Base-by-base conservation (phyloP, 768 basidiomycete species). In the Termitomyces sp. region DNA sequence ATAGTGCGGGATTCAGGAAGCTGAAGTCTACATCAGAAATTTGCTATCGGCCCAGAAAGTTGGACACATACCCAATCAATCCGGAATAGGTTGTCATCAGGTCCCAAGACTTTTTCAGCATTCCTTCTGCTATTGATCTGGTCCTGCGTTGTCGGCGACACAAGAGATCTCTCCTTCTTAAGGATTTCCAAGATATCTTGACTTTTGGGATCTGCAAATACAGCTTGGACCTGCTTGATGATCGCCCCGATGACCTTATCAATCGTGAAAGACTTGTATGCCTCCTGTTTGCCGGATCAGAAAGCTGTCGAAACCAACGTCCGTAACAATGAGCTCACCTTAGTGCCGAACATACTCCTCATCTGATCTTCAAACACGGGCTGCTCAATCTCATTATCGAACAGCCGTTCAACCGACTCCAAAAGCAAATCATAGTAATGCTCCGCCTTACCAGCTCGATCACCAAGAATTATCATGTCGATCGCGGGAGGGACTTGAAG, bases 361-460 rank as follows among this genome's bases (percentile, higher is more conserved):
- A 96, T 82, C 65, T 90, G 90, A 64, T 99, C 97, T 72, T 98
- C 96, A 69, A 95, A 98, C 4, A 78, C 81, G 45, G 78, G 75
- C 63, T 88, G 88, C 66, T 99, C 97, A 24, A 98, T 78, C 69
- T 97, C 93, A 63, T 89, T 91, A 67, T 95, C 95, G 63, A 98
- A 97, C 47, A 98, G 71, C 60, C 87, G 82, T 70, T 99, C 97
- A 68, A 91, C 93, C 4, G 90, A 86, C 59, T 89, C 90, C 16
- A 99, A 80, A 66, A 95, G 75, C 57, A 94, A 78, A 50, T 88
- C 87, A 65, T 98, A 98, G 65, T 85, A 91, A 63, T 90, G 85
- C 31, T 80, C 80, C 5, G 85, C 79, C 12, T 83, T 77, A 20
- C 80, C 72, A 24, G 68, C 60, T 22, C 71, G 69, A 42, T 78